phyloP scores from a whole-genome alignment of 2,329 filamentous ascomycete species.

The Tolypocladium album region DNA sequence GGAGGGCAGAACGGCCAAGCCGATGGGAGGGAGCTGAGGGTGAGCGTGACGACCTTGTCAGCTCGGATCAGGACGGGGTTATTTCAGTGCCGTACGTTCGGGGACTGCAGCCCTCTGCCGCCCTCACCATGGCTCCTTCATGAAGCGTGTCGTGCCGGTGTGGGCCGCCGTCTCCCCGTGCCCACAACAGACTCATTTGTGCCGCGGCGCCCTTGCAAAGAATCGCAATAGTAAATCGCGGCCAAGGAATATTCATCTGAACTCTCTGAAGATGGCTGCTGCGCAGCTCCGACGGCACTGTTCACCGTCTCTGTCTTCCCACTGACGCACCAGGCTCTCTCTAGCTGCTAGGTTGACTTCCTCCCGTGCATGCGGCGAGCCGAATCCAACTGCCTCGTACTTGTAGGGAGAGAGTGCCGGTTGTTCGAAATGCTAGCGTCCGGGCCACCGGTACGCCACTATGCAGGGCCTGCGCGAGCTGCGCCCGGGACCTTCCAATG shows the following conservation, averaged over 20 bases:
- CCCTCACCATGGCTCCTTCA: not conserved
- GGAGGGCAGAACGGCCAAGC: not conserved
- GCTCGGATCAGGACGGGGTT: not conserved
- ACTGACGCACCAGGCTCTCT: not conserved
- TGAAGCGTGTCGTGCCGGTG: not conserved
- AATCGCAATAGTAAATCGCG: not conserved
- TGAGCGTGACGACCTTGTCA: not conserved
- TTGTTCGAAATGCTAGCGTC: not conserved
- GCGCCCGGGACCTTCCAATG: not conserved
- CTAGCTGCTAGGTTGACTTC: not conserved
- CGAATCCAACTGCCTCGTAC: not conserved
- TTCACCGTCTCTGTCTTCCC: not conserved
- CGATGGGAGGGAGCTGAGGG: not conserved
- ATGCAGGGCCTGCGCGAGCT: not conserved
- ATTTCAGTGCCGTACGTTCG: not conserved
- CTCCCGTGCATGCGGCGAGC: not conserved
- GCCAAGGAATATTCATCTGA: not conserved
- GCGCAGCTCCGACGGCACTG: not conserved
- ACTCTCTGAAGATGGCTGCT: not conserved
- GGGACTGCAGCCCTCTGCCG: not conserved
- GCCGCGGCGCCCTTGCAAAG: not conserved
- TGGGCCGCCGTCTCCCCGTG: not conserved
- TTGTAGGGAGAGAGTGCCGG: not conserved
- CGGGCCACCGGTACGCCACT: not conserved
- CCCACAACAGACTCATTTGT: not conserved